phyloP scores from a whole-genome alignment of 257 asterid species.

The Solanum peruvianum region DNA sequence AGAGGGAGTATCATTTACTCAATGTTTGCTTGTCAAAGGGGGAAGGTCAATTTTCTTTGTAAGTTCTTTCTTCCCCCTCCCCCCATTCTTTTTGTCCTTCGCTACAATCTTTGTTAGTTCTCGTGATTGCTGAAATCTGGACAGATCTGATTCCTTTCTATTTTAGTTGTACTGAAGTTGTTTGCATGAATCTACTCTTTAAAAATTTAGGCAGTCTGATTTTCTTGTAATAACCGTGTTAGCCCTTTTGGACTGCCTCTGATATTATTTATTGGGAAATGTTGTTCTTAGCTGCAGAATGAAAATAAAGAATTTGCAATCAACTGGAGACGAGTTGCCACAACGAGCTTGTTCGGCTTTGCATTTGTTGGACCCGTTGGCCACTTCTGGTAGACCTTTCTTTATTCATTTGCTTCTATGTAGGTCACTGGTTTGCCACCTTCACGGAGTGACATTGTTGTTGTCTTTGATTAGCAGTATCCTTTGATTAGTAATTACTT shows the following conservation, averaged over 20 bases:
- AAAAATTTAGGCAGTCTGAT: not conserved
- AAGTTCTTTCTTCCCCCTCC: not conserved
- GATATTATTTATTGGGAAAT: not conserved
- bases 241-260: not conserved
- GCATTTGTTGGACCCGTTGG: slow-evolving; percentile 93
- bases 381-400: slow-evolving; percentile 68
- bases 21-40: not conserved
- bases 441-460: not conserved
- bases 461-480: not conserved
- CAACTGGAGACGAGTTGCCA: slow-evolving; percentile 84
- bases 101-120: not conserved
- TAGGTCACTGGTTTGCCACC: not conserved
- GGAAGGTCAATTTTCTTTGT: not conserved
- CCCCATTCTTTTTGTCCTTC: not conserved
- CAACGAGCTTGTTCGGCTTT: slow-evolving; percentile 75
- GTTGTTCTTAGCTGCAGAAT: slow-evolving; percentile 19
- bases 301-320: slow-evolving; percentile 44
- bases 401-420: not conserved
- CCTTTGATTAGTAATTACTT: not conserved
- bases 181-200: not conserved
- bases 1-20: not conserved
- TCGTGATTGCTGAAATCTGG: not conserved
- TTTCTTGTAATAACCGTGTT: not conserved
- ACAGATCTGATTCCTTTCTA: not conserved
- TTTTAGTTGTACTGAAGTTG: not conserved